Conservation (phyloP, 768 basidiomycete genomes). For the Hericium alpestre region DNA sequence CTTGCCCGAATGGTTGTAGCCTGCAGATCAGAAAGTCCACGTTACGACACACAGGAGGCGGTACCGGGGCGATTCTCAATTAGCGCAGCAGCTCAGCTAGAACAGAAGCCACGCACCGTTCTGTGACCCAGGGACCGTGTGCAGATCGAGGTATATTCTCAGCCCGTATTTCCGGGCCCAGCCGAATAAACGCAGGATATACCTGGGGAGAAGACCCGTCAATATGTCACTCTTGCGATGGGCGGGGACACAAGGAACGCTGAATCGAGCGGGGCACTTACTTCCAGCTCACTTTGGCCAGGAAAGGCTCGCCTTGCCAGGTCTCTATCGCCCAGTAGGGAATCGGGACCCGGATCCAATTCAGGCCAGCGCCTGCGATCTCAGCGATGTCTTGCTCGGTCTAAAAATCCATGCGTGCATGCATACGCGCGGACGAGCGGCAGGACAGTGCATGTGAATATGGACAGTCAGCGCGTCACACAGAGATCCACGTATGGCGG, state of each 20-base stretch:
- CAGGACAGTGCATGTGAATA: not conserved
- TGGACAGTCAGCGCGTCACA: not conserved
- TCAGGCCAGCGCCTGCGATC: conserved; percentile 82
- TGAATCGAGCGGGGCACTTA: conserved; percentile 16
- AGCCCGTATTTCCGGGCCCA: conserved; percentile 92
- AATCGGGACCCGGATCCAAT: conserved; percentile 77
- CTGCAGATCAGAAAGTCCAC: conserved; percentile 16
- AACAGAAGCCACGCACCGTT: conserved; percentile 37
- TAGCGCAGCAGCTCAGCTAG: not conserved
- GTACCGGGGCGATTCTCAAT: not conserved
- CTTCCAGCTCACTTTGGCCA: conserved; percentile 70
- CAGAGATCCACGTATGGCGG: not conserved
- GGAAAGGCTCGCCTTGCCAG: conserved; percentile 69
- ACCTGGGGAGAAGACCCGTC: conserved; percentile 19
- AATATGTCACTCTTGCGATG: not conserved
- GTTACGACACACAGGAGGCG: no score
- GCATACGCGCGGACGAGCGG: not conserved
- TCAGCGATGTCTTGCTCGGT: conserved; percentile 84
- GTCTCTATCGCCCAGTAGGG: conserved; percentile 85
- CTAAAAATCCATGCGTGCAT: conserved; percentile 25
- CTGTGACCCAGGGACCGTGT: conserved; percentile 74
- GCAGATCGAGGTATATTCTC: conserved; percentile 72
- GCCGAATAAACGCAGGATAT: conserved; percentile 63
- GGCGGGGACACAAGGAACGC: not conserved
- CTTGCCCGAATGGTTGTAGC: conserved; percentile 53